Evolutionary conservation across 768 basidiomycete species (phyloP).

Genomic region (Amanita subjunquillea): DNA sequence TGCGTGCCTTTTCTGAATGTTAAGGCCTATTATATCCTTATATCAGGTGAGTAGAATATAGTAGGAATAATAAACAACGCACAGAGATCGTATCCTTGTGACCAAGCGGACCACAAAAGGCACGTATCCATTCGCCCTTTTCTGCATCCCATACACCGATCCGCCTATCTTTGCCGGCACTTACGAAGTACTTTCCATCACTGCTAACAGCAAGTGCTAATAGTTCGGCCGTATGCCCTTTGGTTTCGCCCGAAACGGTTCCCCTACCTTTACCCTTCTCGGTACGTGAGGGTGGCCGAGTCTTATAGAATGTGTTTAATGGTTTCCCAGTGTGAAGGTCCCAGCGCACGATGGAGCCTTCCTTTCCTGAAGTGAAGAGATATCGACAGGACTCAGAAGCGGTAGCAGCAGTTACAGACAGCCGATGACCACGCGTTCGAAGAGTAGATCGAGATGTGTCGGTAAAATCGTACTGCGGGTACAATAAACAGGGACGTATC

Average conservation of each 20-base stretch:
- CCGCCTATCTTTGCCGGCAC: slow-evolving; percentile 75
- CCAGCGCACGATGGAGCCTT: slow-evolving; percentile 85
- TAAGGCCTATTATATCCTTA: slow-evolving; percentile 33
- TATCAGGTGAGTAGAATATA: slow-evolving; percentile 1
- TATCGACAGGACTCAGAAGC: slow-evolving; percentile 61
- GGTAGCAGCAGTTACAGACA: slow-evolving; percentile 75
- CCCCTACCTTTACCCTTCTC: slow-evolving; percentile 48
- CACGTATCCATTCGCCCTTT: slow-evolving; percentile 66
- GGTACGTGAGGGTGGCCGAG: slow-evolving; percentile 29
- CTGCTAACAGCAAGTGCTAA: slow-evolving; percentile 74
- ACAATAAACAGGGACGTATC: background rate
- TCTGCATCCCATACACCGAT: slow-evolving; percentile 83
- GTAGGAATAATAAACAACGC: slow-evolving; percentile 8
- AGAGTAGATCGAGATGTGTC: slow-evolving; percentile 31
- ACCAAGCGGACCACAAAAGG: slow-evolving; percentile 73
- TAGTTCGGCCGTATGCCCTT: slow-evolving; percentile 85
- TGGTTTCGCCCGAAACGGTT: slow-evolving; percentile 25
- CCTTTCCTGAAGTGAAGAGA: slow-evolving; percentile 88
- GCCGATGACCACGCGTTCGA: slow-evolving; percentile 62
- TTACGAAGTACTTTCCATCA: slow-evolving; percentile 79
- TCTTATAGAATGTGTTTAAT: slow-evolving; percentile 49
- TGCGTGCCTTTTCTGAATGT: slow-evolving; percentile 71
- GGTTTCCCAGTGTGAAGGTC: slow-evolving; percentile 58
- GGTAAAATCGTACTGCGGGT: slow-evolving; percentile 45
- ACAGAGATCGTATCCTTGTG: slow-evolving; percentile 34